Base-by-base conservation (phyloP, 2,329 filamentous ascomycete genomes). In the Polytolypa hystricis region DNA sequence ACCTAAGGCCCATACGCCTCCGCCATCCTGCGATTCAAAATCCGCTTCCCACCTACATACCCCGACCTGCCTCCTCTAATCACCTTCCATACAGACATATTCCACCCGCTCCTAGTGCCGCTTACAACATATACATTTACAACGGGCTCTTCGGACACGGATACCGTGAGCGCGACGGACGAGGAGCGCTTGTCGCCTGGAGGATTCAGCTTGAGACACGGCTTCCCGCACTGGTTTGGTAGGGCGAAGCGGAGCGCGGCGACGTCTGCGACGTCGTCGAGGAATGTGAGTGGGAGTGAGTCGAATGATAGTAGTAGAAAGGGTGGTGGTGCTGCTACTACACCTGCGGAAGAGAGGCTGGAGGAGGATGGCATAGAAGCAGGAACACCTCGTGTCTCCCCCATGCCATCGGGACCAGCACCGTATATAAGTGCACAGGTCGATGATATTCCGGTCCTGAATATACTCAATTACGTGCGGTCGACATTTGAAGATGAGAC, bases 51-150 rank as follows among this genome's bases (percentile, higher is more conserved):
- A 23, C 70, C 81, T 42, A 71, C 73, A 26, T 95, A 93, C 56
- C 89, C 89, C 9, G 64, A 70, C 35, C 64, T 84, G 14, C 84
- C 89, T 34, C 91, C 91, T 7, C 69, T 87, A 12, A 76, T 98
- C 46, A 89, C 81, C 37, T 94, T 98, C 60, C 74, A 77, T 30
- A 93, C 84, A 48, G 89, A 96, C 56, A 81, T 96, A 47, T 98
- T 96, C 58, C 89, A 98, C 57, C 89, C 89, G 12, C 70, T 98
- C 28, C 79, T 96, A 47, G 86, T 87, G 5, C 87, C 91, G 25
- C 70, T 93, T 43, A 94, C 86, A n/a, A 94, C 85, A 3, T 93
- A 94, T 61, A 91, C 84, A 54, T 93, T 93, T 65, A 82, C 84
- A 28, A 86, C 84, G 43, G 79, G 81, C 39, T 76, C 81, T 23